phyloP scores from a whole-genome alignment of 2,329 filamentous ascomycete species.

The Curvularia eragrostidis region DNA sequence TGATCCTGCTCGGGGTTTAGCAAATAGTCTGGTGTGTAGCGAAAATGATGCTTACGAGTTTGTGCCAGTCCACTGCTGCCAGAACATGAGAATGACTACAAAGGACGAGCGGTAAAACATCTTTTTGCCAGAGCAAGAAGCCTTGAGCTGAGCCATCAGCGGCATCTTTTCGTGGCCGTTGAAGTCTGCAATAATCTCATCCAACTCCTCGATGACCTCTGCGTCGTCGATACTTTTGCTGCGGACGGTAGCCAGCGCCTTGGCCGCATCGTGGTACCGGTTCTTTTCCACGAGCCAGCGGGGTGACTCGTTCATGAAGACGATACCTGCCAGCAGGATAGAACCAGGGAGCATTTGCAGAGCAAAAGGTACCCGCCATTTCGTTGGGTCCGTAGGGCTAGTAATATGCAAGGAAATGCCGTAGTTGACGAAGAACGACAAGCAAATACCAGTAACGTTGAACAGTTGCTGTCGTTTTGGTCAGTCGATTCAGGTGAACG shows the following conservation, averaged over 20 bases:
- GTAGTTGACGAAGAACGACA: slow-evolving; percentile 62
- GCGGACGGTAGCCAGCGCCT: slow-evolving; percentile 51
- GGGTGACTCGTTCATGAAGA: slow-evolving; percentile 61
- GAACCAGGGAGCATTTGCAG: slow-evolving; percentile 61
- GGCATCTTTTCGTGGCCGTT: slow-evolving; percentile 53
- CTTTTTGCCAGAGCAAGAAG: slow-evolving; percentile 47
- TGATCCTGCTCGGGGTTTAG: slow-evolving; percentile 34
- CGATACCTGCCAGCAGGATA: slow-evolving; percentile 57
- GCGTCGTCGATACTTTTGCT: slow-evolving; percentile 45
- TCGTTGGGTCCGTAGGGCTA: slow-evolving; percentile 51
- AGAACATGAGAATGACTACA: slow-evolving; percentile 55
- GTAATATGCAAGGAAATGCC: slow-evolving; percentile 56
- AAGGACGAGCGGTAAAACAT: slow-evolving; percentile 53
- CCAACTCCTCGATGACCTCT: slow-evolving; percentile 50
- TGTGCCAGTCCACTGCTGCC: slow-evolving; percentile 51
- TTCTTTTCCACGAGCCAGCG: slow-evolving; percentile 63
- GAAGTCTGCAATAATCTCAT: slow-evolving; percentile 54
- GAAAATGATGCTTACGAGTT: slow-evolving; percentile 10
- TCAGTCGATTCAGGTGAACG: not conserved
- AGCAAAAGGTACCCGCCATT: slow-evolving; percentile 62
- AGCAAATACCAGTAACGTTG: slow-evolving; percentile 56
- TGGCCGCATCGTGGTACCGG: slow-evolving; percentile 54
- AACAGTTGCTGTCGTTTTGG: slow-evolving; percentile 39
- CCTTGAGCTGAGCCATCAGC: slow-evolving; percentile 48
- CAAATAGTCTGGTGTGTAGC: not conserved